These are phyloP conservation scores for Pichia inconspicua DNA, from an alignment of 1,139 yeast genomes.

Conservation along the genomic window DNA sequence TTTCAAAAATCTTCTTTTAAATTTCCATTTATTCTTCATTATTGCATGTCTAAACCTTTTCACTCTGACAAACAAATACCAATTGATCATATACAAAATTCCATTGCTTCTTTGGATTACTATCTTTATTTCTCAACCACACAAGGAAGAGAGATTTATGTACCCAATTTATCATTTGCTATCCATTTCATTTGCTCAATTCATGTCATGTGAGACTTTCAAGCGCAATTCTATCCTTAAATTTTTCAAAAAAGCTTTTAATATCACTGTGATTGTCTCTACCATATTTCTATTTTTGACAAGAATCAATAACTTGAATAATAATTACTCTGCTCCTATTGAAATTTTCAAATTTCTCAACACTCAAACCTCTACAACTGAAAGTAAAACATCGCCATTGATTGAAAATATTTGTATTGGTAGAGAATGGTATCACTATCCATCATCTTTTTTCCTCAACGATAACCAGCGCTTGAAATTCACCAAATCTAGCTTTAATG, in stretches of 20 bases:
- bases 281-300: slow-evolving; percentile 7
- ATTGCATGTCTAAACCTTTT: slow-evolving; percentile 33
- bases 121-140: slow-evolving; percentile 70
- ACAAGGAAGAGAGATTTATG: slow-evolving; percentile 86
- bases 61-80: slow-evolving; percentile 9
- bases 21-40: slow-evolving; percentile 54
- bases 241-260: slow-evolving; percentile 8
- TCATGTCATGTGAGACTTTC: slow-evolving; percentile 22
- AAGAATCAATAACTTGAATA: slow-evolving; percentile 41
- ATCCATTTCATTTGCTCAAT: slow-evolving; percentile 53
- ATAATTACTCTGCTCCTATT: slow-evolving; percentile 58
- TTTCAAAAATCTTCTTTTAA: slow-evolving; percentile 56
- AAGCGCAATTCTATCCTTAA: slow-evolving; percentile 1
- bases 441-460: slow-evolving; percentile 71
- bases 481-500: slow-evolving; percentile 73
- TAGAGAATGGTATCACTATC: slow-evolving; percentile 91
- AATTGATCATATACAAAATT: slow-evolving; percentile 24
- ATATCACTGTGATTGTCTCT: slow-evolving; percentile 1
- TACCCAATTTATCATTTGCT: slow-evolving; percentile 78
- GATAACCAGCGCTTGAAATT: slow-evolving; percentile 54
- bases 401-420: slow-evolving; percentile 68
- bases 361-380: slow-evolving; percentile 14
- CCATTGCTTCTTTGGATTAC: slow-evolving; percentile 59
- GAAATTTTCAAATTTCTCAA: slow-evolving; percentile 30
- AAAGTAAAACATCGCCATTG: slow-evolving; percentile 9